Base-by-base conservation (phyloP, 306 rosid genomes). In the Comarum palustre region DNA sequence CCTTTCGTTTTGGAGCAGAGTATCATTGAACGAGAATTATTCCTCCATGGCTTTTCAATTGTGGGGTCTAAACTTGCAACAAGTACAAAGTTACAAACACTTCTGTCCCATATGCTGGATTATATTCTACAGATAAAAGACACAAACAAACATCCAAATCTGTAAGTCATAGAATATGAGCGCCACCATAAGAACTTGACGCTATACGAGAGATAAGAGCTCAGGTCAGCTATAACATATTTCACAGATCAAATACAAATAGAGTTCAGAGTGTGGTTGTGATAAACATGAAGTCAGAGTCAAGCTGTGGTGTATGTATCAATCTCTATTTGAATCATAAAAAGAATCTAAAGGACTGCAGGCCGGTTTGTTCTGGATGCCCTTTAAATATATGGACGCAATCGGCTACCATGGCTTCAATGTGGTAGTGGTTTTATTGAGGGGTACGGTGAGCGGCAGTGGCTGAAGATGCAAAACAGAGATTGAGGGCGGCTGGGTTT, bases 401-500 rank as follows among this genome's bases (percentile, higher is more conserved):
- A 66, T 20, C 22, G 55, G 38, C 24, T 15, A 20, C 32, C 79
- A 72, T 22, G 78, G 79, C 82, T 88, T 72, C 84, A 48, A 72
- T 73, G 86, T 77, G 88, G 82, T 82, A 83, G 57, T 71, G 31
- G 31, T 58, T 76, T 58, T 82, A 81, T 64, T 68, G 97, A 58
- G 89, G 36, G 59, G 90, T 69, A 69, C 68, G 82, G 81, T 76
- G 41, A 69, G 86, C 75, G 32, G 85, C 59, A 47, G 83, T 13
- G 25, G 79, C 66, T 4, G 94, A 39, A 25, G 89, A 80, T 75
- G 89, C 54, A 71, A 91, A 84, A 73, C 89, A 78, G 81, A 91
- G 85, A 72, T 73, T 79, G 55, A 76, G 86, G 58, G 95, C 76
- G 38, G 72, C 29, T 12, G 90, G 79, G 78, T 71, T 84, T 17